Evolutionary conservation across 345 rosid genomes (phyloP).

Genomic region (Litchi chinensis): DNA sequence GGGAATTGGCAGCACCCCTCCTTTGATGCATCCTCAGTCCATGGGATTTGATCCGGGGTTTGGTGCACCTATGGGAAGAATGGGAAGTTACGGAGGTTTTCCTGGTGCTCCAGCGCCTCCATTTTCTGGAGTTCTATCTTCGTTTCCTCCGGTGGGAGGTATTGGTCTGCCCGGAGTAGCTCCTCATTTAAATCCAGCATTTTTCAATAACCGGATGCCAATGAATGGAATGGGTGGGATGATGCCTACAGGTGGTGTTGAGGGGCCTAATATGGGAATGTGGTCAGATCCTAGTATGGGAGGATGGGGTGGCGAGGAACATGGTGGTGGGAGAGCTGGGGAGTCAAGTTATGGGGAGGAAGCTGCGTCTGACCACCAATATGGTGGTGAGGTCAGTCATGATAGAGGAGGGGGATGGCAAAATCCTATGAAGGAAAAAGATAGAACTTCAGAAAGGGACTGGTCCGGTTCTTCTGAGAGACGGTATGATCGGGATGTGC

Average conservation of each 20-base stretch:
- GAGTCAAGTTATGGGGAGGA: constrained; percentile 91
- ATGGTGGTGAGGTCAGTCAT: constrained; percentile 72
- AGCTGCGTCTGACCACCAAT: constrained; percentile 80
- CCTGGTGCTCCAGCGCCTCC: constrained; percentile 73
- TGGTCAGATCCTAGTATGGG: constrained; percentile 77
- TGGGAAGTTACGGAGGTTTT: constrained; percentile 77
- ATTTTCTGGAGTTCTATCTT: constrained; percentile 61
- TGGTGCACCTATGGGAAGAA: constrained; percentile 81
- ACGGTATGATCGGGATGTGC: constrained; percentile 59
- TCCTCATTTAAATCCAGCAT: constrained; percentile 88
- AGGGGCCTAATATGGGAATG: constrained; percentile 81
- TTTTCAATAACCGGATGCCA: constrained; percentile 77
- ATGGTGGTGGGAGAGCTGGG: constrained; percentile 70
- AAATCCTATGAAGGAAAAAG: constrained; percentile 62
- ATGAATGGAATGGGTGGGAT: constrained; percentile 81
- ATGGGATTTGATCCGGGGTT: constrained; percentile 89
- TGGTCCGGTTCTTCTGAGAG: constrained; percentile 79
- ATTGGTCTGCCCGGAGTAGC: constrained; percentile 82
- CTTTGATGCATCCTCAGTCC: constrained; percentile 68
- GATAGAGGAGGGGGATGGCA: constrained; percentile 66
- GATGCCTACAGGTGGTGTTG: constrained; percentile 66
- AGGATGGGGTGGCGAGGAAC: constrained; percentile 75
- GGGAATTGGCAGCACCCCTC: constrained; percentile 63
- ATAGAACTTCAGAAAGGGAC: constrained; percentile 66
- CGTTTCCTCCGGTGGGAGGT: constrained; percentile 67